These are phyloP conservation scores for Arxiozyma heterogenica DNA, from an alignment of 1,139 yeast species.

Conservation along the genomic window DNA sequence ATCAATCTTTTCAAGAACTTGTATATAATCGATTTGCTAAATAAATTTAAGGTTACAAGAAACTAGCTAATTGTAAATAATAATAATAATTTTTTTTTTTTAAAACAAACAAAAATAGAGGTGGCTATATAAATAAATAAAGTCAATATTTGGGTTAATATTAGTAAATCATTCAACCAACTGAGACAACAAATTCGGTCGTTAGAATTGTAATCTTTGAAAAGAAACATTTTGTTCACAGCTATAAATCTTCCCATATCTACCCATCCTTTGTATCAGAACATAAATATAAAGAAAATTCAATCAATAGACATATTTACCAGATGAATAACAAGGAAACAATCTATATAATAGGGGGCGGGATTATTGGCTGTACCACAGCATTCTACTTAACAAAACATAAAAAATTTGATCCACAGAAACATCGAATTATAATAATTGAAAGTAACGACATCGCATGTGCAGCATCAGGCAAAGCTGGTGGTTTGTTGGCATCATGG, in stretches of 20 bases:
- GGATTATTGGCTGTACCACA: conserved; percentile 91
- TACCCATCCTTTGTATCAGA: neutral
- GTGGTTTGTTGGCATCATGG: conserved; percentile 89
- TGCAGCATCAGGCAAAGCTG: conserved; percentile 97
- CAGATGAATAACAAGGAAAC: conserved; percentile 40
- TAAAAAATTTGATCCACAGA: conserved; percentile 62
- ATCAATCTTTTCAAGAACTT: too few relatives aligned
- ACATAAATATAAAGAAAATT: neutral
- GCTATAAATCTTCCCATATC: too few relatives aligned
- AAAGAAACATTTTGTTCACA: too few relatives aligned
- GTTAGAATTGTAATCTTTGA: too few relatives aligned
- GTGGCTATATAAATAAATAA: too few relatives aligned
- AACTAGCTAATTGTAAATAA: too few relatives aligned
- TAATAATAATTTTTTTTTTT: too few relatives aligned
- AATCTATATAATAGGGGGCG: conserved; percentile 80
- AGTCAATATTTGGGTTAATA: too few relatives aligned
- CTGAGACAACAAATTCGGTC: too few relatives aligned
- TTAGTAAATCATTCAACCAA: too few relatives aligned
- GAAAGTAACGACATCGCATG: conserved; percentile 93
- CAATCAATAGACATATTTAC: too few relatives aligned
- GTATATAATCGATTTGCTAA: neutral
- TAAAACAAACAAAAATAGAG: too few relatives aligned
- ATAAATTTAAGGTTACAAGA: neutral
- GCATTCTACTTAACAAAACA: conserved; percentile 84
- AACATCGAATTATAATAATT: conserved; percentile 74